Evolutionary conservation across 352 stramenopile genomes (phyloP).

Genomic region (Thraustotheca clavata): DNA sequence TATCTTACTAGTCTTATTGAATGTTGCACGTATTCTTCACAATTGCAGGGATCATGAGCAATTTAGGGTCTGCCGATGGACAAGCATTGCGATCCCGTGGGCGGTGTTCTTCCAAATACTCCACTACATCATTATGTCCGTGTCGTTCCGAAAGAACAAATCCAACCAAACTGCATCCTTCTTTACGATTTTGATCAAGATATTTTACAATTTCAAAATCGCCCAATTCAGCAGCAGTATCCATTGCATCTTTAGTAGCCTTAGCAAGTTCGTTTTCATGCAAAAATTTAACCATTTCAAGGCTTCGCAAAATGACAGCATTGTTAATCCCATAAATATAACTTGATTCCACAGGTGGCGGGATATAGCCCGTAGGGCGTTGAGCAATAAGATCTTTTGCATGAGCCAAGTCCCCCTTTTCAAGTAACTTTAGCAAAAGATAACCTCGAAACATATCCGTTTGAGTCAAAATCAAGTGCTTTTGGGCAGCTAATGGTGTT

Average conservation of each 20-base stretch:
- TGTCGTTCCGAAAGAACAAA: not conserved
- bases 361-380: not conserved
- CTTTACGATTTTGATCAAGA: not conserved
- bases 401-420: not conserved
- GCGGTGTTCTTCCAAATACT: not conserved
- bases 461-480: slow-evolving; percentile 4
- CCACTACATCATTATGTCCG: not conserved
- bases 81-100: slow-evolving; percentile 5
- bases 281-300: not conserved
- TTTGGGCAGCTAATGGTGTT: not conserved
- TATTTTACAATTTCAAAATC: not conserved
- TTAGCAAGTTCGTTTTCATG: slow-evolving; percentile 1
- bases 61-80: slow-evolving; percentile 7
- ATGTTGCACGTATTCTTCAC: slow-evolving; percentile 4
- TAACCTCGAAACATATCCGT: slow-evolving; percentile 2
- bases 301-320: not conserved
- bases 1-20: no score
- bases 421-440: not conserved
- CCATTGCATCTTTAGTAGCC: not conserved
- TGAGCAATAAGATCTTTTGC: not conserved
- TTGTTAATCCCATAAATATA: slow-evolving; percentile 7
- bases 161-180: not conserved
- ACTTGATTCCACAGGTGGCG: not conserved
- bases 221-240: not conserved
- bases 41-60: slow-evolving; percentile 5